phyloP scores from a whole-genome alignment of 257 asterid species.

The Plantago ovata region DNA sequence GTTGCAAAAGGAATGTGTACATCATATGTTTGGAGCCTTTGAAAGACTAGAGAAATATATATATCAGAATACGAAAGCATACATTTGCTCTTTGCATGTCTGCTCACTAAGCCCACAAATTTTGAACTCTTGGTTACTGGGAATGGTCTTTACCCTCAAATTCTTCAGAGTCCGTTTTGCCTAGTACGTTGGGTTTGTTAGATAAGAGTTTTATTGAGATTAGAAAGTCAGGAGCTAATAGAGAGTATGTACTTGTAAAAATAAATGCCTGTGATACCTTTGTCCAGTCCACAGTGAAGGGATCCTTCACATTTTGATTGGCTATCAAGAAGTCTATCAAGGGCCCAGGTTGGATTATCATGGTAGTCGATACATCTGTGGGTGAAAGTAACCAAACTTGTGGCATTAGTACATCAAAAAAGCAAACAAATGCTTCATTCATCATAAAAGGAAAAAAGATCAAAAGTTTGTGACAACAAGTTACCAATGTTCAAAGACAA shows the following conservation, averaged over 20 bases:
- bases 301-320: constrained; percentile 76
- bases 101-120: constrained; percentile 81
- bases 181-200: constrained; percentile 30
- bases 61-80: constrained; percentile 18
- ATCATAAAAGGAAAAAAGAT: not conserved
- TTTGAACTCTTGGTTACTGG: constrained; percentile 77
- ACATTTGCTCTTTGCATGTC: constrained; percentile 69
- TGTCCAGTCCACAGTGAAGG: constrained; percentile 70
- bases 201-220: not conserved
- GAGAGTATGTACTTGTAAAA: not conserved
- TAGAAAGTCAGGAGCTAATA: constrained; percentile 8
- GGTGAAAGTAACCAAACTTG: constrained; percentile 3
- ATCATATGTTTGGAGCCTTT: not conserved
- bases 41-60: constrained; percentile 11
- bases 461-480: not conserved
- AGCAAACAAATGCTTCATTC: not conserved
- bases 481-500: constrained; percentile 82
- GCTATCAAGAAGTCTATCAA: constrained; percentile 66
- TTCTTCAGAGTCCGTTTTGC: constrained; percentile 79
- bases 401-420: not conserved
- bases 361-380: constrained; percentile 82
- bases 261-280: constrained; percentile 41
- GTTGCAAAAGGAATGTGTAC: not conserved
- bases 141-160: constrained; percentile 65
- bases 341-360: constrained; percentile 85